Percentiles rank a stretch among this genome's conserved stretches.
Conservation (phyloP, 2,329 filamentous ascomycete species). For the Penicillium janthinellum region DNA sequence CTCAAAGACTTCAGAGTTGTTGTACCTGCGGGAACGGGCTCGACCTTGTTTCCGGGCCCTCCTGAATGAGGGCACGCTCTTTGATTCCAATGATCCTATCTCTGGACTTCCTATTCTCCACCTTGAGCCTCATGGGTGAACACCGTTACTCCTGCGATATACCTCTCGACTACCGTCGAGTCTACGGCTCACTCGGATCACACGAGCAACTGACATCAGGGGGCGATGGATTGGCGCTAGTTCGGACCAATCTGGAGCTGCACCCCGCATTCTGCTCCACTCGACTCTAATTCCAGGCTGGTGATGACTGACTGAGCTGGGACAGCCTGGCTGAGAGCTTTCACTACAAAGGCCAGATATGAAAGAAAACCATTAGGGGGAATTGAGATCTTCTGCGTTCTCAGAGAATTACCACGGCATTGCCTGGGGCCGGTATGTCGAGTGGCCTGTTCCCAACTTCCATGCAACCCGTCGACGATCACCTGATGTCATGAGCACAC, state of each 20-base stretch:
- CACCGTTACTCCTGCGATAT: not conserved
- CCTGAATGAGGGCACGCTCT: not conserved
- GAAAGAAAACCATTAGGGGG: not conserved
- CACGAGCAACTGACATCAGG: conserved; percentile 37
- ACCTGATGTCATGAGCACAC: conserved; percentile 16
- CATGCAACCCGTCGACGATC: conserved; percentile 7
- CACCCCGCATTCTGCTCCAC: conserved; percentile 40
- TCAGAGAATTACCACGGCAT: no score
- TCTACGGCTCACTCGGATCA: conserved; percentile 33
- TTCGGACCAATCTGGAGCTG: conserved; percentile 32
- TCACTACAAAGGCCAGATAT: not conserved
- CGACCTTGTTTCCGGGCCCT: not conserved
- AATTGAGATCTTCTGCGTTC: not conserved
- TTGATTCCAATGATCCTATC: not conserved
- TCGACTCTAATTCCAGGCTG: conserved; percentile 15
- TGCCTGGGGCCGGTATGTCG: not conserved
- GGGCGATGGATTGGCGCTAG: conserved; percentile 3
- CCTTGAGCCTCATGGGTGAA: not conserved
- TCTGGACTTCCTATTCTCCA: not conserved
- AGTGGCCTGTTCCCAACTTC: not conserved
- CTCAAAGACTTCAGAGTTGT: not conserved
- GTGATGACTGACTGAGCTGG: not conserved
- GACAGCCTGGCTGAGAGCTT: not conserved
- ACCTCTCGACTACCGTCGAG: not conserved
- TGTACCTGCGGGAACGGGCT: conserved; percentile 4